Percentiles rank a stretch among this genome's conserved stretches.
Conservation (phyloP, 495 filamentous ascomycete genomes). For the Cladorrhinum samala region DNA sequence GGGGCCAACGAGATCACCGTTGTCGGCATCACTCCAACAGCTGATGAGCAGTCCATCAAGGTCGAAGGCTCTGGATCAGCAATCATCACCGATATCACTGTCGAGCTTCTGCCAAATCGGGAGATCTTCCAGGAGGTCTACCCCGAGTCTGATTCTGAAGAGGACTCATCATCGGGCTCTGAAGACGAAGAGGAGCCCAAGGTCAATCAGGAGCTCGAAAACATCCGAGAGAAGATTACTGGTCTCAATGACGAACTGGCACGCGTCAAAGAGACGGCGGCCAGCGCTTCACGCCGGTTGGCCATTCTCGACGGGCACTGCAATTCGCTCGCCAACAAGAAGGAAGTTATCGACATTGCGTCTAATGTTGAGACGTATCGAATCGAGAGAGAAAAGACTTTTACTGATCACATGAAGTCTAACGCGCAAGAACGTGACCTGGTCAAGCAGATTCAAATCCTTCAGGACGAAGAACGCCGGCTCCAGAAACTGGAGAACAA, state of each 20-base stretch:
- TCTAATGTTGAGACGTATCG: conserved; percentile 38
- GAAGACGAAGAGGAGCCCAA: conserved; percentile 25
- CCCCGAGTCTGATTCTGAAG: conserved; percentile 40
- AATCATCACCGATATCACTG: conserved; percentile 60
- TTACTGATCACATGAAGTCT: conserved; percentile 32
- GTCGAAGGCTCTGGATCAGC: conserved; percentile 60
- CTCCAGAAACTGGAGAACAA: conserved; percentile 24
- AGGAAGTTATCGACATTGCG: conserved; percentile 23
- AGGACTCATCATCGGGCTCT: conserved; percentile 27
- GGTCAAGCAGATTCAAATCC: conserved; percentile 31
- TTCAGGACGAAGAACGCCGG: conserved; percentile 26
- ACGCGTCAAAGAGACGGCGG: conserved; percentile 26
- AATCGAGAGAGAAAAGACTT: conserved; percentile 44
- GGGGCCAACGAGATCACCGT: conserved; percentile 61
- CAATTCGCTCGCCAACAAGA: conserved; percentile 31
- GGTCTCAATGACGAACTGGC: conserved; percentile 23
- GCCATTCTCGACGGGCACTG: conserved; percentile 42
- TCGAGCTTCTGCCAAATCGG: conserved; percentile 55
- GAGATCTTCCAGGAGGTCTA: conserved; percentile 54
- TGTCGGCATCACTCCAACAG: conserved; percentile 56
- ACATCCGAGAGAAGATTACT: conserved; percentile 21
- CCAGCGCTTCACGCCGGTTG: conserved; percentile 35
- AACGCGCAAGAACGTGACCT: conserved; percentile 27
- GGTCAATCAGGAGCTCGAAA: conserved; percentile 20
- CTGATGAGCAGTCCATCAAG: conserved; percentile 62